Percentiles rank a stretch among this genome's conserved stretches.
These are phyloP conservation scores for Candida glucosophila DNA, from an alignment of 1,139 yeast genomes.

Conservation along the genomic window DNA sequence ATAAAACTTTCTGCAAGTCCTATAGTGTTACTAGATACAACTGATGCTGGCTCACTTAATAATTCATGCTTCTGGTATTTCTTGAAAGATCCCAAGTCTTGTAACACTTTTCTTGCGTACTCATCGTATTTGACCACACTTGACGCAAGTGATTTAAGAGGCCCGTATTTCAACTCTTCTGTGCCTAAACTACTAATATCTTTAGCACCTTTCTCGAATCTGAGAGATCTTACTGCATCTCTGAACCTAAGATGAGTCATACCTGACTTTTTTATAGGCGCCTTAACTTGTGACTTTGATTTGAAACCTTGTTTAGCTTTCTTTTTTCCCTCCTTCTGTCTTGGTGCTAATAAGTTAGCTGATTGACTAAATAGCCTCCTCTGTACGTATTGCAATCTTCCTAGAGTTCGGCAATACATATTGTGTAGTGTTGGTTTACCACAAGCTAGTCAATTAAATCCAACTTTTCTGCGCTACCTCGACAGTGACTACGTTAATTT, in stretches of 20 bases:
- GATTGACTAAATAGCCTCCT: too few relatives aligned
- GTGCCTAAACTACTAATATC: conserved; percentile 12
- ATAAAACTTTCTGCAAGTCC: conserved; percentile 18
- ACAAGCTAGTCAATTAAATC: too few relatives aligned
- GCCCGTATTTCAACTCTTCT: conserved; percentile 8
- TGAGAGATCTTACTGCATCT: conserved; percentile 31
- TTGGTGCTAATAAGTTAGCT: too few relatives aligned
- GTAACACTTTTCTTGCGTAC: conserved; percentile 16
- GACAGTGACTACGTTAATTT: too few relatives aligned
- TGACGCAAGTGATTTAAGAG: conserved; percentile 7
- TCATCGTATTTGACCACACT: conserved; percentile 19
- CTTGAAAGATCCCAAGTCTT: conserved; percentile 46
- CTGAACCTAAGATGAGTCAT: conserved; percentile 35
- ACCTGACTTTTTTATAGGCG: conserved; percentile 30
- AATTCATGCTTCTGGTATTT: conserved; percentile 59
- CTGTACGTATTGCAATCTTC: too few relatives aligned
- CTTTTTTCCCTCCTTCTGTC: conserved; percentile 17
- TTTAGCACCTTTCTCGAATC: conserved; percentile 25
- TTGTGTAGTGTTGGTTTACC: too few relatives aligned
- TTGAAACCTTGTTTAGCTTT: conserved; percentile 20
- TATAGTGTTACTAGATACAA: conserved; percentile 34
- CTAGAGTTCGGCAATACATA: too few relatives aligned
- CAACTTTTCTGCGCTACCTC: too few relatives aligned
- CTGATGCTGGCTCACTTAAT: conserved; percentile 46
- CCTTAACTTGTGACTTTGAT: conserved; percentile 9